Base-by-base conservation (phyloP, 2,329 filamentous ascomycete genomes). In the Pseudovirgaria hyperparasitica region DNA sequence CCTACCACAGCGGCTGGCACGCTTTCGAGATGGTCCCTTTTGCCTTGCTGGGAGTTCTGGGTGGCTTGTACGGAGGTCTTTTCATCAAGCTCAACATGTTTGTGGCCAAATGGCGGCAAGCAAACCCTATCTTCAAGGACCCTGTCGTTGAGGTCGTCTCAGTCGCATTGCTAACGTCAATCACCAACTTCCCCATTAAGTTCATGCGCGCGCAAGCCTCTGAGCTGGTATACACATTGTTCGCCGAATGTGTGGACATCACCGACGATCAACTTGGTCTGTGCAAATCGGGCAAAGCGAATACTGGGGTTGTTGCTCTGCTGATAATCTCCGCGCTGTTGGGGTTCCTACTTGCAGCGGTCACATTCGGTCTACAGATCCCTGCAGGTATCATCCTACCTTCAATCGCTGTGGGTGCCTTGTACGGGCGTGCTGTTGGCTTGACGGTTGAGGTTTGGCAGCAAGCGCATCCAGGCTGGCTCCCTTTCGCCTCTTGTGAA, bases 71-170 rank as follows among this genome's bases (percentile, higher is more conserved):
- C 43, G 90, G 90, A 6, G 87, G 82, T 3, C 69, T 94, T 27
- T 93, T 98, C 51, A 94, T 96, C 61, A 87, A 85, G 45, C 62
- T 84, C 32, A 98, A 98, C 56, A 92, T 94, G 76, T 70, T 68
- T 32, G 66, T 96, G 20, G 80, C 85, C 2, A 63, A 69, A 40
- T 92, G 82, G 76, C 81, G 86, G 45, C 79, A 79, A 44, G 66
- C 72, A 18, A 56, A 66, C 10, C 73, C 72, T 48, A 70, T 84
- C 10, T 74, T 78, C 17, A 56, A 55, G 21, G 71, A 71, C 4
- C 86, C 90, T 2, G 62, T 94, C 16, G 53, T 69, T 9, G 86
- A 96, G 57, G 87, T 96, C 7, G 58, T 78, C 13, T 55, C 74
- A n/a, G 72, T 93, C 14, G 76, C 87, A 4, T 60, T 86, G 22